Conservation (phyloP, 2,329 filamentous ascomycete genomes). For the Tothia fuscella region DNA sequence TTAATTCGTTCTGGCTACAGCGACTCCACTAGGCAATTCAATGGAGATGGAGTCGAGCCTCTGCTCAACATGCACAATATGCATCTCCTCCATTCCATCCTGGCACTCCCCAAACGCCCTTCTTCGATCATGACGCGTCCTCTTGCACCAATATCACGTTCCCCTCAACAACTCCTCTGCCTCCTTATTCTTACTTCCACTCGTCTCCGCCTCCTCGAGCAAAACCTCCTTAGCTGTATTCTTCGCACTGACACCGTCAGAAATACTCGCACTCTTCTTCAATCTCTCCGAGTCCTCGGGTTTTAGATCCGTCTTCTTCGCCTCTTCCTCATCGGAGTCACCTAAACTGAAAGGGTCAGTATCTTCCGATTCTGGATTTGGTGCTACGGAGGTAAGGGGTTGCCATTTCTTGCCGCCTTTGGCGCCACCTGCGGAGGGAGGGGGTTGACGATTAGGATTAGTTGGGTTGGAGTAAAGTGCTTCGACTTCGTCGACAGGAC, state of each 20-base stretch:
- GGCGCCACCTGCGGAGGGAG: conserved; percentile 6
- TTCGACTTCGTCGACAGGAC: conserved; percentile 68
- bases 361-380: conserved; percentile 65
- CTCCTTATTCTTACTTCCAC: conserved; percentile 32
- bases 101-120: too few relatives aligned
- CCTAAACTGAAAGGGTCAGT: conserved; percentile 95
- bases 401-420: conserved; percentile 76
- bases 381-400: conserved; percentile 74
- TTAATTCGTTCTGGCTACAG: too few relatives aligned
- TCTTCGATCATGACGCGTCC: too few relatives aligned
- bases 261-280: conserved; percentile 35
- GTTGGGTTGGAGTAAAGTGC: conserved; percentile 49
- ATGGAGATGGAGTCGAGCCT: too few relatives aligned
- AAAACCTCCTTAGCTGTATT: conserved; percentile 27
- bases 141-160: too few relatives aligned
- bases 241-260: conserved; percentile 32
- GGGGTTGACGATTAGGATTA: conserved; percentile 16
- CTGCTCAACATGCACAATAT: too few relatives aligned
- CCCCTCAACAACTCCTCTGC: conserved; percentile 31
- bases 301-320: conserved; percentile 52
- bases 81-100: too few relatives aligned
- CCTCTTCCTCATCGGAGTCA: conserved; percentile 73
- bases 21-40: too few relatives aligned
- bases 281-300: conserved; percentile 39
- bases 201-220: conserved; percentile 18